These are phyloP conservation scores for Conringia planisiliqua DNA, from an alignment of 345 rosid species.

Conservation along the genomic window DNA sequence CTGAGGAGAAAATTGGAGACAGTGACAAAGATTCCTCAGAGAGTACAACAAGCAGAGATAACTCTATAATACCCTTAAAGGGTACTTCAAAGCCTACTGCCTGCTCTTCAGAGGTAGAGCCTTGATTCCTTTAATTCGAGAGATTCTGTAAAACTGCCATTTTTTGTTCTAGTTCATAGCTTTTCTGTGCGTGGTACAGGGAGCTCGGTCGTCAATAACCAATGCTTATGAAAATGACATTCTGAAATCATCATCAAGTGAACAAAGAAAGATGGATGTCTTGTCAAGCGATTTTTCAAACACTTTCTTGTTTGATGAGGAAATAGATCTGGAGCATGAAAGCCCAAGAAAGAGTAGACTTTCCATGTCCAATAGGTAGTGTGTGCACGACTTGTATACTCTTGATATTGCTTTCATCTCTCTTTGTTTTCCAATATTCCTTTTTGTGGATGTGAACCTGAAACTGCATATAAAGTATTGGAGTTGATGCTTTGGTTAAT, in stretches of 20 bases:
- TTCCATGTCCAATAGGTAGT: constrained; percentile 57
- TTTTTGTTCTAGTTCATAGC: constrained; percentile 10
- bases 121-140: constrained; percentile 13
- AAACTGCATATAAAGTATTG: constrained; percentile 2
- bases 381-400: neutral
- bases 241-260: constrained; percentile 28
- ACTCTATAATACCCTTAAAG: constrained; percentile 15
- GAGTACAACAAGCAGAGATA: constrained; percentile 25
- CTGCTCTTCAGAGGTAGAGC: constrained; percentile 21
- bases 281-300: constrained; percentile 63
- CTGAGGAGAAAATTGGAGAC: constrained; percentile 38
- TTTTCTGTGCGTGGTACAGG: constrained; percentile 24
- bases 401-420: constrained; percentile 3
- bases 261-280: constrained; percentile 41
- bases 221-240: constrained; percentile 24
- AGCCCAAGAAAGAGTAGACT: constrained; percentile 42
- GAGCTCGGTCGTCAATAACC: constrained; percentile 37
- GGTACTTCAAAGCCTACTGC: constrained; percentile 7
- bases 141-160: constrained; percentile 27
- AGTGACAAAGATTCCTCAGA: constrained; percentile 29
- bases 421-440: neutral
- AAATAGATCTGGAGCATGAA: constrained; percentile 81
- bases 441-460: neutral
- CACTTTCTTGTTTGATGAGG: constrained; percentile 95
- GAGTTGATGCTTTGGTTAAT: constrained; percentile 11